Evolutionary conservation across 306 rosid species (phyloP), one percentile per base, ranked within the genome.

Genomic region (Malus asiatica): DNA sequence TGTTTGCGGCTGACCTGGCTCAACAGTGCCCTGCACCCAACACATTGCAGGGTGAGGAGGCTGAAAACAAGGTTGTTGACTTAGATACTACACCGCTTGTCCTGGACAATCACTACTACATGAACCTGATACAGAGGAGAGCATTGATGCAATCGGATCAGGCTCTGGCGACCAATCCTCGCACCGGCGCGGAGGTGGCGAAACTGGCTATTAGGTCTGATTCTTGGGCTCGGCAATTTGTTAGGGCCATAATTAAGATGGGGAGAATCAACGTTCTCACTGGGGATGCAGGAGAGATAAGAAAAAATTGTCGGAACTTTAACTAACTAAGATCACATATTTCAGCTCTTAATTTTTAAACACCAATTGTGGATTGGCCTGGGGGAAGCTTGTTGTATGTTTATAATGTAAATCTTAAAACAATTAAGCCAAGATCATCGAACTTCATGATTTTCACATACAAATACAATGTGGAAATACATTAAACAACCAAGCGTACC

Each of bases 241-340:
- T 51, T 46, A 73, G 57, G 10, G 74, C 83, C 38, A 81, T 91
- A 81, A 2, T 5, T 45, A 81, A 42, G 77, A 0, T 89, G 48
- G 77, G 81, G 60, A 13, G 82, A 20, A 0, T 75, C 13, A 52
- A 84, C 20, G 95, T 89, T 18, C 69, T 84, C 23, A 85, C 88
- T 0, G 87, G 85, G 19, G 35, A 16, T 0, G 14, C 68, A 8
- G 98, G 97, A 12, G 84, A 89, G 77, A 79, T 89, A 12, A 82
- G 98, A 82, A 88, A 64, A 64, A 80, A 57, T 62, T 93, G 98
- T 42, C 86, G 92, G 73, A 67, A 80, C 13, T 51, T 72, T 59
- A 89, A 85, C 63, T 58, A 16, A 4, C 63, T 22, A 62, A 8
- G 38, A 14, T 8, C 30, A 25, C 11, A 12, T 3, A 18, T 32